Percentiles rank a stretch among this genome's conserved stretches.
phyloP scores from a whole-genome alignment of 176 grass and related monocot species.

The Carex littledalei region DNA sequence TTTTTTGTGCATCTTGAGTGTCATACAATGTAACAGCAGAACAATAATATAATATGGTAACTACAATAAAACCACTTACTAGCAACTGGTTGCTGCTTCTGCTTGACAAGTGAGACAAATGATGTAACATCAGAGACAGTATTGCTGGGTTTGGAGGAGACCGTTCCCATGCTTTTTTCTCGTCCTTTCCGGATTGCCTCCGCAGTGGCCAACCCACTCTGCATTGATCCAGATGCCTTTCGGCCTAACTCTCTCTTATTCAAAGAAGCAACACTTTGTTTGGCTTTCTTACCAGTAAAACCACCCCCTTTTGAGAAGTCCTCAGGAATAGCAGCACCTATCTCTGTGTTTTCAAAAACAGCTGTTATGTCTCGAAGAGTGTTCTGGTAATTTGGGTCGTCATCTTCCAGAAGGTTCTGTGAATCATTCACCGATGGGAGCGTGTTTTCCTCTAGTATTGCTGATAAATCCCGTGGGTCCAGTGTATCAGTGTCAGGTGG shows the following conservation, averaged over 20 bases:
- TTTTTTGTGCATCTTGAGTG: background rate
- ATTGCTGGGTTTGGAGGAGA: slow-evolving; percentile 66
- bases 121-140: slow-evolving; percentile 45
- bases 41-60: slow-evolving; percentile 7
- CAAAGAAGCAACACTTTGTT: slow-evolving; percentile 38
- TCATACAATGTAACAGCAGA: background rate
- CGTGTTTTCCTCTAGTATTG: background rate
- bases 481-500: no score
- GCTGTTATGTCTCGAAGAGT: slow-evolving; percentile 53
- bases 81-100: slow-evolving; percentile 47
- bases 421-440: background rate
- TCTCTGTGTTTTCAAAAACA: slow-evolving; percentile 38
- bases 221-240: slow-evolving; percentile 34
- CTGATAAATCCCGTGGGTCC: no score
- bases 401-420: slow-evolving; percentile 10
- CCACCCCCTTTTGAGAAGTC: slow-evolving; percentile 24
- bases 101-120: slow-evolving; percentile 79
- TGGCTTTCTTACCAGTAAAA: slow-evolving; percentile 33
- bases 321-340: slow-evolving; percentile 28
- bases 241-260: slow-evolving; percentile 35
- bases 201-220: slow-evolving; percentile 40
- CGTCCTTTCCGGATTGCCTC: slow-evolving; percentile 30
- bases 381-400: slow-evolving; percentile 30
- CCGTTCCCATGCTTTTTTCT: slow-evolving; percentile 37
- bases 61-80: slow-evolving; percentile 36